A percentile compares a stretch with the other conserved stretches of the same genome.
These are phyloP conservation scores for Phytophthora syringae DNA, from an alignment of 352 stramenopile species.

Conservation along the genomic window DNA sequence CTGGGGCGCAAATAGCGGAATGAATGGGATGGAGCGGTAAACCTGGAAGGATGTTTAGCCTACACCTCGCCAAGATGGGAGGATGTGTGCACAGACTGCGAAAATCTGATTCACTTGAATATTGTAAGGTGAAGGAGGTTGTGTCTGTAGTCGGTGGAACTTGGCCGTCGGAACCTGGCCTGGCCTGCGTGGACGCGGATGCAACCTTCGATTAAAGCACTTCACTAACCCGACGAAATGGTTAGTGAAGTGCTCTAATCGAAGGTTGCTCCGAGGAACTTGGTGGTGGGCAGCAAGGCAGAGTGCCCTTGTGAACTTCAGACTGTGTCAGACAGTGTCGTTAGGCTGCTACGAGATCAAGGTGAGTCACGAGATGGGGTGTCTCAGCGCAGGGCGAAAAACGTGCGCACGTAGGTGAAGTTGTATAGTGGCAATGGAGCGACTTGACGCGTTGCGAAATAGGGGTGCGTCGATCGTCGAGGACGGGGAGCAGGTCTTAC, in stretches of 20 bases:
- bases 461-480: background rate
- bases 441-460: constrained; percentile 12
- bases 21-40: constrained; percentile 18
- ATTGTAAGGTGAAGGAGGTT: background rate
- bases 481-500: constrained; percentile 2
- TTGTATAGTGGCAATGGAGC: constrained; percentile 18
- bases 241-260: no score
- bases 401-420: constrained; percentile 26
- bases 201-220: no score
- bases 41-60: constrained; percentile 12
- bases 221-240: no score
- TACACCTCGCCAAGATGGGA: background rate
- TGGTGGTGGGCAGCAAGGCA: no score
- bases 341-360: background rate
- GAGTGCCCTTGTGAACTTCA: no score
- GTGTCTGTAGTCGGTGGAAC: background rate
- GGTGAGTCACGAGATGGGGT: constrained; percentile 15
- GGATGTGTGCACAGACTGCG: background rate
- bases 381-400: constrained; percentile 22
- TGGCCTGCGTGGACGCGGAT: no score
- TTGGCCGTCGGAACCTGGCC: no score
- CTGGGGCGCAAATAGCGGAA: constrained; percentile 32
- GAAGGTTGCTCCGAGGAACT: no score
- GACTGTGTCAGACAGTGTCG: no score
- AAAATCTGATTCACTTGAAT: background rate